Conservation (phyloP, 768 basidiomycete genomes). For the Lentinula sp. region DNA sequence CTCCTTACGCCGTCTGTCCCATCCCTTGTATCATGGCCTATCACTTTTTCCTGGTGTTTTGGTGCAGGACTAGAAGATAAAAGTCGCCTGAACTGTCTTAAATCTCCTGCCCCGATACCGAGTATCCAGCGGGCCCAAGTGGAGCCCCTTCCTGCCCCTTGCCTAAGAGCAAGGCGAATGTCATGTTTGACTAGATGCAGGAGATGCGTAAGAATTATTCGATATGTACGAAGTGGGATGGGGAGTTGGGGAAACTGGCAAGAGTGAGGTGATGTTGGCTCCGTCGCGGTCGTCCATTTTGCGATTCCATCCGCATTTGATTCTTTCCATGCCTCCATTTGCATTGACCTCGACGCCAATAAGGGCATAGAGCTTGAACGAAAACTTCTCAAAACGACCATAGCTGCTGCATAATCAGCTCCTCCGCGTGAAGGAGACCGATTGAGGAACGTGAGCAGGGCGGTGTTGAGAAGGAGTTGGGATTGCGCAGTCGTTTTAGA, state of each 20-base stretch:
- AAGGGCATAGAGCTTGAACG: not conserved
- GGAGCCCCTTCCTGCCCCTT: not conserved
- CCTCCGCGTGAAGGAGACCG: not conserved
- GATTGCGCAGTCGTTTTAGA: not conserved
- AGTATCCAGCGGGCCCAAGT: not conserved
- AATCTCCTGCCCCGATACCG: not conserved
- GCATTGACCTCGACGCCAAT: not conserved
- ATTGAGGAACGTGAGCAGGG: not conserved
- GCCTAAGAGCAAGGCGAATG: not conserved
- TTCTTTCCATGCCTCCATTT: not conserved
- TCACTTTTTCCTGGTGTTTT: not conserved
- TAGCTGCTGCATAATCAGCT: not conserved
- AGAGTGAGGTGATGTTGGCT: not conserved
- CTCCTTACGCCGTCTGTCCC: not conserved
- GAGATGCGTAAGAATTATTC: not conserved
- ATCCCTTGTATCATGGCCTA: too few species aligned
- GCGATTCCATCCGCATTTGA: not conserved
- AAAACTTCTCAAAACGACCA: not conserved
- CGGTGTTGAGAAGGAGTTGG: constrained; percentile 1
- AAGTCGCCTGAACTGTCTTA: not conserved
- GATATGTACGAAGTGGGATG: not conserved
- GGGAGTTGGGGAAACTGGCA: not conserved
- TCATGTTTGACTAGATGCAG: not conserved
- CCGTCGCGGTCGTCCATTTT: not conserved
- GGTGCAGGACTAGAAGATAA: not conserved